Percentiles rank a stretch among this genome's conserved stretches.
Evolutionary conservation across 768 basidiomycete species (phyloP).

Genomic region (Naganishia randhawae): DNA sequence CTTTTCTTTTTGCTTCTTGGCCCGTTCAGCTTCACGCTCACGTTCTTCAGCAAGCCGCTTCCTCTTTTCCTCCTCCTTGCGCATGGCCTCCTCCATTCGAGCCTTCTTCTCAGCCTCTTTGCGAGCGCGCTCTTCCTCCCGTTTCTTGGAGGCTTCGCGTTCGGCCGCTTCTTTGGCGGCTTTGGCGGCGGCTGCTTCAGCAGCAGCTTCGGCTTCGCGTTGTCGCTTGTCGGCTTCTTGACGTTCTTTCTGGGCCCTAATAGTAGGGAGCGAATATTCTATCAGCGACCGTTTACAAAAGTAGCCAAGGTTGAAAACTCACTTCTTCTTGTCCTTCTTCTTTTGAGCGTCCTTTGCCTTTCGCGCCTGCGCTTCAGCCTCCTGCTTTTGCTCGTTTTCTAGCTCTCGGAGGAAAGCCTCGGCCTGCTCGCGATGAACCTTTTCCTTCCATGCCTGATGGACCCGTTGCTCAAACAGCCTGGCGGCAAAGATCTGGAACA

Average conservation of each 20-base stretch:
- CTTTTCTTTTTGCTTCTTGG: slow-evolving; percentile 52
- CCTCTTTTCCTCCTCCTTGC: slow-evolving; percentile 75
- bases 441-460: slow-evolving; percentile 90
- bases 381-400: slow-evolving; percentile 82
- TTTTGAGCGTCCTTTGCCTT: slow-evolving; percentile 90
- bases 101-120: slow-evolving; percentile 63
- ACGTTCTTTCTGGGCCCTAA: slow-evolving; percentile 80
- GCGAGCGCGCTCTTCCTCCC: slow-evolving; percentile 78
- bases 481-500: slow-evolving; percentile 99
- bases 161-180: slow-evolving; percentile 73
- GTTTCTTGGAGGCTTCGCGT: slow-evolving; percentile 72
- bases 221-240: slow-evolving; percentile 87
- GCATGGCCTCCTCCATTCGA: slow-evolving; percentile 56
- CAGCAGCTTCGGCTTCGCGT: slow-evolving; percentile 77
- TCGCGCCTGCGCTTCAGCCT: slow-evolving; percentile 83
- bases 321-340: slow-evolving; percentile 99
- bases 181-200: slow-evolving; percentile 73
- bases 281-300: slow-evolving; percentile 12
- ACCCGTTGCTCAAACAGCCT: slow-evolving; percentile 99
- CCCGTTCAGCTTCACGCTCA: slow-evolving; percentile 68
- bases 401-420: slow-evolving; percentile 87
- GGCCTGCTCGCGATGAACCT: slow-evolving; percentile 93
- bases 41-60: slow-evolving; percentile 55
- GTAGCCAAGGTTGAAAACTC: slow-evolving; percentile 33
- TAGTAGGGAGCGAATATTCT: slow-evolving; percentile 19